Evolutionary conservation across 768 basidiomycete genomes (phyloP).

Genomic region (Paxillus ammoniavirescens): DNA sequence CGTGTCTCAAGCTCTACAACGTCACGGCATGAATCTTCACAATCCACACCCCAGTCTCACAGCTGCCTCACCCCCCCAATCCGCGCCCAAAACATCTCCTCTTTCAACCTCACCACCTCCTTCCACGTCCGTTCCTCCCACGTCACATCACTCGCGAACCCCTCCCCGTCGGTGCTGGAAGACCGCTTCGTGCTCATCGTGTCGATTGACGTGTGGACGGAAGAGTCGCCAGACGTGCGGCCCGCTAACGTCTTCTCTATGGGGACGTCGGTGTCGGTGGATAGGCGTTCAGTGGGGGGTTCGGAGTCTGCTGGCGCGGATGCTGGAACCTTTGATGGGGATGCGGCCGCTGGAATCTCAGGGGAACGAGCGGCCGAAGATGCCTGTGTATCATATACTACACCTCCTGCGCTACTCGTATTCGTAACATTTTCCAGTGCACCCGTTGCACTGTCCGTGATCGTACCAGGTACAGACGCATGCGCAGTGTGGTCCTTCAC

Average conservation of each 20-base stretch:
- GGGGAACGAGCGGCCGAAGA: not conserved
- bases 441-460: not conserved
- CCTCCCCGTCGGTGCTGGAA: slow-evolving; percentile 30
- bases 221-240: slow-evolving; percentile 5
- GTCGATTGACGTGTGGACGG: slow-evolving; percentile 14
- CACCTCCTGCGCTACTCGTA: not conserved
- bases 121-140: slow-evolving; percentile 91
- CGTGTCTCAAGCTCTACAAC: not conserved
- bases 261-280: not conserved
- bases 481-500: not conserved
- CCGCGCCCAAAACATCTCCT: slow-evolving; percentile 87
- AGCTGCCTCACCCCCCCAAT: slow-evolving; percentile 51
- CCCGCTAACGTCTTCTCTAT: not conserved
- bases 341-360: not conserved
- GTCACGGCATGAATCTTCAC: not conserved
- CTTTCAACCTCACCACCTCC: slow-evolving; percentile 67
- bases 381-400: not conserved
- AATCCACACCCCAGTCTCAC: not conserved
- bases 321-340: not conserved
- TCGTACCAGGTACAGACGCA: not conserved
- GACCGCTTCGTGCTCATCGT: slow-evolving; percentile 24
- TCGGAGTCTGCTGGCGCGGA: not conserved
- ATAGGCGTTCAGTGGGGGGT: not conserved
- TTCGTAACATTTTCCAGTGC: not conserved
- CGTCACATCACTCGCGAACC: slow-evolving; percentile 62